These are phyloP conservation scores for Coemansia erecta DNA, from an alignment of 192 early-diverging fungal genomes.

Conservation along the genomic window DNA sequence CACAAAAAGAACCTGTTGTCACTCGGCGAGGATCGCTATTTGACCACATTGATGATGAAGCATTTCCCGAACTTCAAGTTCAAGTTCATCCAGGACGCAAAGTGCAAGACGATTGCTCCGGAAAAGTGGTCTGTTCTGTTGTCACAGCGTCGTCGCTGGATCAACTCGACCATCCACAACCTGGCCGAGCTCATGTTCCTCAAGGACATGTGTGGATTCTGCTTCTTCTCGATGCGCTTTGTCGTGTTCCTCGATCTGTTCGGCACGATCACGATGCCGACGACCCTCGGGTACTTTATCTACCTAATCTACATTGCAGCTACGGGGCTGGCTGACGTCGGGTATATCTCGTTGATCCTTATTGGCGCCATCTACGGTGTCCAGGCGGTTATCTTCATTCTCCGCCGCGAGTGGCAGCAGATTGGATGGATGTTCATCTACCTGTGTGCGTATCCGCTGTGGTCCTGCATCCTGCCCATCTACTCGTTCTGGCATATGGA, in stretches of 20 bases:
- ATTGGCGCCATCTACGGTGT: conserved; percentile 84
- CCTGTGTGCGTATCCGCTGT: conserved; percentile 87
- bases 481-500: conserved; percentile 99
- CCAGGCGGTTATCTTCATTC: conserved; percentile 78
- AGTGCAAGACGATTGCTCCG: conserved; percentile 79
- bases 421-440: conserved; percentile 87
- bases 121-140: conserved; percentile 78
- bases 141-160: conserved; percentile 95
- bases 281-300: conserved; percentile 72
- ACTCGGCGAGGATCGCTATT: conserved; percentile 94
- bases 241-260: conserved; percentile 89
- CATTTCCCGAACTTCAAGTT: conserved; percentile 88
- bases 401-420: conserved; percentile 77
- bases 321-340: conserved; percentile 58
- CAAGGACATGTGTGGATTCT: conserved; percentile 85
- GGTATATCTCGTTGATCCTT: conserved; percentile 77
- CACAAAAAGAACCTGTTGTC: too few relatives aligned
- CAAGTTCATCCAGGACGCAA: conserved; percentile 81
- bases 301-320: conserved; percentile 70
- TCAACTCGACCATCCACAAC: conserved; percentile 96
- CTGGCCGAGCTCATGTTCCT: conserved; percentile 79
- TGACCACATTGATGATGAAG: conserved; percentile 92
- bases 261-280: conserved; percentile 67
- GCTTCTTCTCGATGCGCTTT: conserved; percentile 95
- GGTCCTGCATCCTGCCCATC: conserved; percentile 85